phyloP scores from a whole-genome alignment of 768 basidiomycete species.

The Boletus rubropictus region DNA sequence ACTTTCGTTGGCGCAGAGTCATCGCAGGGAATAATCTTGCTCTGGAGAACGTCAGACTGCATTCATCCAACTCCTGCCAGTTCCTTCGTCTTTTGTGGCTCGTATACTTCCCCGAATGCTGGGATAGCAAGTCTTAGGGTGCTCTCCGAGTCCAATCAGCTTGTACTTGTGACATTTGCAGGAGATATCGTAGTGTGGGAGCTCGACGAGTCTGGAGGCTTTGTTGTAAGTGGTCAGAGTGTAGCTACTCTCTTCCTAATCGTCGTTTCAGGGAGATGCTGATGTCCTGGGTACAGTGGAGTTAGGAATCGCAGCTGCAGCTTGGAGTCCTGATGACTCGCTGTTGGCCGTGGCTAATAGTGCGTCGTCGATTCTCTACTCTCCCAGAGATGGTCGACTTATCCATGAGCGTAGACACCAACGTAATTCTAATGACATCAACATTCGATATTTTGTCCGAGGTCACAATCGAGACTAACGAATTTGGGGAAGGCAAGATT shows the following conservation, averaged over 20 bases:
- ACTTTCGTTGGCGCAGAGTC: slow-evolving; percentile 59
- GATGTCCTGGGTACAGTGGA: slow-evolving; percentile 88
- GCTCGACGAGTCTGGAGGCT: slow-evolving; percentile 41
- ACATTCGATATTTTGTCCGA: slow-evolving; percentile 88
- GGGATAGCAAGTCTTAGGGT: slow-evolving; percentile 64
- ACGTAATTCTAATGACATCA: slow-evolving; percentile 83
- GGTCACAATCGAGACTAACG: slow-evolving; percentile 56
- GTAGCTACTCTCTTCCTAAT: slow-evolving; percentile 4
- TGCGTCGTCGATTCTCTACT: slow-evolving; percentile 22
- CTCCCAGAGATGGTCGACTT: background rate
- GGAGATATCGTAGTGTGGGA: slow-evolving; percentile 79
- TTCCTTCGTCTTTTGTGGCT: slow-evolving; percentile 23
- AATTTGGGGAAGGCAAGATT: slow-evolving; percentile 78
- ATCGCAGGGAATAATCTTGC: slow-evolving; percentile 49
- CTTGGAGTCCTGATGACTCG: slow-evolving; percentile 91
- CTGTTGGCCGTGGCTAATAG: slow-evolving; percentile 80
- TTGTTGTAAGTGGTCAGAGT: slow-evolving; percentile 34
- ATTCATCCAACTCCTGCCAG: slow-evolving; percentile 8
- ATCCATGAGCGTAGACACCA: slow-evolving; percentile 52
- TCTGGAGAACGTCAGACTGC: slow-evolving; percentile 43
- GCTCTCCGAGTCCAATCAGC: slow-evolving; percentile 61
- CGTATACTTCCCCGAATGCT: slow-evolving; percentile 15
- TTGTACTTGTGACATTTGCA: slow-evolving; percentile 62
- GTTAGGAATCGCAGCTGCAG: slow-evolving; percentile 71
- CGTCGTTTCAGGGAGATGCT: slow-evolving; percentile 24